phyloP scores from a whole-genome alignment of 2,329 filamentous ascomycete genomes.

The Myriosclerotinia scirpicola region DNA sequence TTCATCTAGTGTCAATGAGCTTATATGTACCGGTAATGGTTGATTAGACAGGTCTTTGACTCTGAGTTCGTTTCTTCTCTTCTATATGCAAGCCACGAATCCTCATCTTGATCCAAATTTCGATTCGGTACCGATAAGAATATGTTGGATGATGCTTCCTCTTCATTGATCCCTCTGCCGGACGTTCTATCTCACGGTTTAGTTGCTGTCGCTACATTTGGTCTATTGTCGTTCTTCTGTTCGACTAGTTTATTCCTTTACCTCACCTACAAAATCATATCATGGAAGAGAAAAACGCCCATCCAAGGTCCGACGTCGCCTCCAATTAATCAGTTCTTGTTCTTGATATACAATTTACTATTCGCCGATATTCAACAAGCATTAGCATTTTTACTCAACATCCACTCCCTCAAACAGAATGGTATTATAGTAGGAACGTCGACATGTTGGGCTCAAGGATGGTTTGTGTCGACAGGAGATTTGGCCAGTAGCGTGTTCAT shows the following conservation, averaged over 20 bases:
- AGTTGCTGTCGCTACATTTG: conserved; percentile 47
- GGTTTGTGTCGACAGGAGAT: conserved; percentile 66
- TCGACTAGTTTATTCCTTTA: conserved; percentile 46
- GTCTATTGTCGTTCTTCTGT: conserved; percentile 49
- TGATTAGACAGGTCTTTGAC: not conserved
- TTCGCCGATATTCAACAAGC: conserved; percentile 68
- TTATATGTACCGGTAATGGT: conserved; percentile 7
- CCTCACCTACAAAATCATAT: conserved; percentile 43
- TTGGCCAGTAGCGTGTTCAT: conserved; percentile 67
- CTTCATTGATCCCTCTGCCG: conserved; percentile 36
- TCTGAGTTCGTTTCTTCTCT: not conserved
- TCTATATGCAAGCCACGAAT: conserved; percentile 3
- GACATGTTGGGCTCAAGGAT: conserved; percentile 64
- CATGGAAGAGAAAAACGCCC: conserved; percentile 31
- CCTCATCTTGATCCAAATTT: not conserved
- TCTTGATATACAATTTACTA: conserved; percentile 69
- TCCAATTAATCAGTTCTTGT: conserved; percentile 63
- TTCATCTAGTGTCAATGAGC: conserved; percentile 1
- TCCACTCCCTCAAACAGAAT: conserved; percentile 56
- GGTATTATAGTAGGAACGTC: conserved; percentile 53
- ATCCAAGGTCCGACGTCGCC: conserved; percentile 14
- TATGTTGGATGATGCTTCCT: conserved; percentile 28
- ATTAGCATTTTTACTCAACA: conserved; percentile 62
- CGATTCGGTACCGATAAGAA: not conserved
- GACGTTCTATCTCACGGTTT: conserved; percentile 43